Percentiles rank a stretch among this genome's conserved stretches.
phyloP scores from a whole-genome alignment of 805 yeast genomes.

The Kodamaea leandrae region DNA sequence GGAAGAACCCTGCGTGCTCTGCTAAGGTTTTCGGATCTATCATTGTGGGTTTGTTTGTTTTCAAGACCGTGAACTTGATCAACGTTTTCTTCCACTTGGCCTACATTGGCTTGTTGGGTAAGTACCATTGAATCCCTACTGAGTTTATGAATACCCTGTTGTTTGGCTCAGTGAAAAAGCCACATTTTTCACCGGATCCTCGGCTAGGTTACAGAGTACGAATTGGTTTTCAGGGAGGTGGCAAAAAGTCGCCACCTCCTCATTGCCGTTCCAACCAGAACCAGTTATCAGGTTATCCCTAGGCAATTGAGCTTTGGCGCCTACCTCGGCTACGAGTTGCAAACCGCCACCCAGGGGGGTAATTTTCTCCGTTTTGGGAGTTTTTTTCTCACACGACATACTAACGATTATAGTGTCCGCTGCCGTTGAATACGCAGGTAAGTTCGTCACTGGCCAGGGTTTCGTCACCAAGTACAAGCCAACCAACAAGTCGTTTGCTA shows the following conservation, averaged over 20 bases:
- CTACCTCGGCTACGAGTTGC: background rate
- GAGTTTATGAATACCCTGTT: too few species aligned
- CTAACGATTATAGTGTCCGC: conserved; percentile 53
- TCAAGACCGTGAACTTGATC: conserved; percentile 63
- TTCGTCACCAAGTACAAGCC: conserved; percentile 76
- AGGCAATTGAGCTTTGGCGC: too few species aligned
- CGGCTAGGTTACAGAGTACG: too few species aligned
- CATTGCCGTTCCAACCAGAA: too few species aligned
- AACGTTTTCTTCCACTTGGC: conserved; percentile 59
- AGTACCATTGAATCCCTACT: conserved; percentile 14
- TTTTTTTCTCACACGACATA: conserved; percentile 14
- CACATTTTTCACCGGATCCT: too few species aligned
- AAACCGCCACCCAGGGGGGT: conserved; percentile 1
- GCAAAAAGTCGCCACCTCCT: too few species aligned
- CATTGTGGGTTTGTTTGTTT: conserved; percentile 49
- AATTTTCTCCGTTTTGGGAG: conserved; percentile 1
- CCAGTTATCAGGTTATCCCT: too few species aligned
- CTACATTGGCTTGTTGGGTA: conserved; percentile 52
- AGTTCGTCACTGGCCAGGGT: conserved; percentile 72
- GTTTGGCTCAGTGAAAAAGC: too few species aligned
- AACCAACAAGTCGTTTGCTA: conserved; percentile 38
- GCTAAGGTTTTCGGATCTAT: conserved; percentile 73
- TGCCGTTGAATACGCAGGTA: conserved; percentile 73
- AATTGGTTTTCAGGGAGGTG: too few species aligned
- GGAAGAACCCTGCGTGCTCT: conserved; percentile 74